A percentile compares a stretch with the other conserved stretches of the same genome.
These are phyloP conservation scores for Coemansia sp. DNA, from an alignment of 192 early-diverging fungal species.

Conservation along the genomic window DNA sequence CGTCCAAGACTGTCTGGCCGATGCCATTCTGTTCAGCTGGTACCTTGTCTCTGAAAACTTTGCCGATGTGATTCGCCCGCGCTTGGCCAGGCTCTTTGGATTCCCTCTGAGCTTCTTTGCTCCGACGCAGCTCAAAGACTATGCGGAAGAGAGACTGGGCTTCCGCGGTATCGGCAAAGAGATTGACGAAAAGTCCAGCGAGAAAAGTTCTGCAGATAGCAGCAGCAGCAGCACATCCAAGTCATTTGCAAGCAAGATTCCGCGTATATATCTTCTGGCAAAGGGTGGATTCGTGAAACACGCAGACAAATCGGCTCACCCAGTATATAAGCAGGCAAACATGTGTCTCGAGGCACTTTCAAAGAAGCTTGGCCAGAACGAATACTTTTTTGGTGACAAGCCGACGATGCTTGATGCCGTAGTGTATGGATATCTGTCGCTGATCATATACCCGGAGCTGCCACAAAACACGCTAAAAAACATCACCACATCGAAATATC, in stretches of 20 bases:
- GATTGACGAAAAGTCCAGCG: constrained; percentile 46
- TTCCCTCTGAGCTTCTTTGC: constrained; percentile 65
- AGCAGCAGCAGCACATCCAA: neutral
- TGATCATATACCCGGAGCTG: constrained; percentile 71
- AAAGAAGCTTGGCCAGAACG: constrained; percentile 67
- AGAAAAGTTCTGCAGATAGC: neutral
- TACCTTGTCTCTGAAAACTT: constrained; percentile 82
- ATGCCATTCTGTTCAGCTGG: constrained; percentile 79
- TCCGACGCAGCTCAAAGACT: constrained; percentile 69
- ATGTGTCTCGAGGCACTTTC: constrained; percentile 65
- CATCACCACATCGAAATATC: constrained; percentile 12
- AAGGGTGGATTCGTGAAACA: constrained; percentile 51
- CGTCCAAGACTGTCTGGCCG: constrained; percentile 73
- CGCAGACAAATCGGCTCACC: constrained; percentile 34
- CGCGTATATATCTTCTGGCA: constrained; percentile 27
- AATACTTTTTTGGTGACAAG: constrained; percentile 80
- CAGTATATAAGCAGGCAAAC: constrained; percentile 69
- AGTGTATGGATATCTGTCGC: constrained; percentile 78
- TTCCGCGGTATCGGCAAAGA: constrained; percentile 32
- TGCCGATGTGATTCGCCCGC: constrained; percentile 65
- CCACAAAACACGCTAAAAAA: constrained; percentile 46
- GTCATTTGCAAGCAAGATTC: constrained; percentile 16
- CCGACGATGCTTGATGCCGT: constrained; percentile 77
- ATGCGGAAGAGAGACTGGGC: constrained; percentile 61
- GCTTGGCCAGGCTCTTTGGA: constrained; percentile 65